Evolutionary conservation across 176 grass and related monocot genomes (phyloP), one percentile per base, ranked within the genome.

Genomic region (Zoysia japonica): DNA sequence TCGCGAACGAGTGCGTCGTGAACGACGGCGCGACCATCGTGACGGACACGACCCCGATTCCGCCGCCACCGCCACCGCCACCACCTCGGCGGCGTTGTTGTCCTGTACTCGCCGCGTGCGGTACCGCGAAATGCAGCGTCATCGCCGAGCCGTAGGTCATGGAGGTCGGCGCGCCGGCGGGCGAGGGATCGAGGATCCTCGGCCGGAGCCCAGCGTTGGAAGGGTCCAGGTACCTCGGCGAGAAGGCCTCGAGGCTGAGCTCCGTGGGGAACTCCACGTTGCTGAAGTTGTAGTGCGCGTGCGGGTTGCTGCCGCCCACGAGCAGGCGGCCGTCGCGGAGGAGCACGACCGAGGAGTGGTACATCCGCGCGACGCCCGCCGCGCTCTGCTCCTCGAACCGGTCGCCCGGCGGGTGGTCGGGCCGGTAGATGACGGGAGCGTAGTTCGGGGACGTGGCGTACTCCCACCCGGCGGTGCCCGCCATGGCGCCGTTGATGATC

Each of bases 211-310:
- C 4, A 57, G 86, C 83, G 74, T 88, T 90, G 60, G 85, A 43
- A 4, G 71, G 3, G 70, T 76, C 78, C 6, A 96, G 81, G 81
- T 96, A 96, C 67, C 84, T 87, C 14, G 93, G 93, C 10, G 79
- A 96, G 90, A 92, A 96, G 14, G 87, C 85, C 82, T 96, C 79
- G 61, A 96, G 86, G 90, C 93, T 90, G 77, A 96, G 89, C 19
- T 92, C 90, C 1, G 93, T 96, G 53, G 93, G 90, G 87, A 81
- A 96, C 79, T 28, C 7, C 70, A 86, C 90, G 78, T 78, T 70
- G 70, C 87, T 83, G 76, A 96, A 96, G 79, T 88, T 90, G 89
- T 96, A 96, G 87, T 84, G 72, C 14, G 67, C 45, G 76, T 92
- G 93, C 15, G 93, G 93, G 87, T 96, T 96, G 67, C 93, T 96